phyloP scores from a whole-genome alignment of 1,284 basidiomycete genomes.

The Inonotus obliquus region DNA sequence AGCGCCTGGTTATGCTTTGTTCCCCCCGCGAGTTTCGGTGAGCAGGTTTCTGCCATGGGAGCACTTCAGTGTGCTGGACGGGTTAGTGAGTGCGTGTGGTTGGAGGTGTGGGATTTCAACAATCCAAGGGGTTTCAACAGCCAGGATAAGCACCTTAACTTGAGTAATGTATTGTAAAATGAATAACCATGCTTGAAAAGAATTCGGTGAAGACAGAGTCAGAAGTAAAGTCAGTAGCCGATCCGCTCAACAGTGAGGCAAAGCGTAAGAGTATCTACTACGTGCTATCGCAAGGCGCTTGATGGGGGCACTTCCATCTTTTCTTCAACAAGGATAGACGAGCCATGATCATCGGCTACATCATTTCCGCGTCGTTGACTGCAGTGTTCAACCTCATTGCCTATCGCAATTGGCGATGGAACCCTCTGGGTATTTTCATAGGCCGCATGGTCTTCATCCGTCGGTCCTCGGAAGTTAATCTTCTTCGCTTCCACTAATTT shows the following conservation, averaged over 20 bases:
- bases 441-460: neutral
- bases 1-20: neutral
- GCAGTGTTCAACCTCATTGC: neutral
- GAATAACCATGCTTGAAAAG: too few relatives aligned
- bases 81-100: neutral
- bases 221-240: too few relatives aligned
- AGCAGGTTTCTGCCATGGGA: neutral
- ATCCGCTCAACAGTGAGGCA: neutral
- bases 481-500: constrained; percentile 5
- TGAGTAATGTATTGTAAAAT: neutral
- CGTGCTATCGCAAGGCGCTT: neutral
- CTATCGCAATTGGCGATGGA: neutral
- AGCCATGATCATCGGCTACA: neutral
- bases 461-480: neutral
- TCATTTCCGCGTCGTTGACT: neutral
- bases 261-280: neutral
- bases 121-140: constrained; percentile 19
- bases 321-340: constrained; percentile 11
- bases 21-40: neutral
- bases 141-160: constrained; percentile 5
- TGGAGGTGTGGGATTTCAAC: constrained; percentile 17
- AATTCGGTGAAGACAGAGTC: too few relatives aligned
- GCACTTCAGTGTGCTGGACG: neutral
- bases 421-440: neutral
- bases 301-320: constrained; percentile 8